Evolutionary conservation across 306 rosid genomes (phyloP).

Genomic region (Ochetophila trinervis): DNA sequence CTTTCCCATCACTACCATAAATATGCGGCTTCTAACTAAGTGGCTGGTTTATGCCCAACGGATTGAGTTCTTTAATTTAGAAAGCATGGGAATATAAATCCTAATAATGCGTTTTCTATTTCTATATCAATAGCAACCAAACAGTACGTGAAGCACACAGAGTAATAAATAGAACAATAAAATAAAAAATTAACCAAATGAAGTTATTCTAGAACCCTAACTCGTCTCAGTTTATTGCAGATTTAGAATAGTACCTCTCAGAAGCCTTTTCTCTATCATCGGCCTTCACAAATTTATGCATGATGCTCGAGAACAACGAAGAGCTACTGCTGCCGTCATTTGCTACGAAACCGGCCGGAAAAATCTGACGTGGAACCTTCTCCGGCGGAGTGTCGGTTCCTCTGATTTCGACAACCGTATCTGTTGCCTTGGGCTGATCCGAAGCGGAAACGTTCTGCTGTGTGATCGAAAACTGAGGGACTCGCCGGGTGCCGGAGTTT

Average conservation of each 20-base stretch:
- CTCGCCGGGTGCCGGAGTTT: constrained; percentile 27
- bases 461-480: constrained; percentile 23
- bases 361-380: constrained; percentile 75
- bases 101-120: no score
- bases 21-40: not conserved
- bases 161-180: not conserved
- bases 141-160: not conserved
- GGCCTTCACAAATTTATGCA: constrained; percentile 70
- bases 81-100: not conserved
- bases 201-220: constrained; percentile 25
- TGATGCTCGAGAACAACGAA: constrained; percentile 66
- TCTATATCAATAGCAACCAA: no score
- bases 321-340: constrained; percentile 35
- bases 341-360: constrained; percentile 31
- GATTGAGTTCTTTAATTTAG: not conserved
- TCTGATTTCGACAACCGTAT: constrained; percentile 42
- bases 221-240: no score
- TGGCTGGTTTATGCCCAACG: not conserved
- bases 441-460: constrained; percentile 17
- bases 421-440: constrained; percentile 21
- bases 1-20: not conserved
- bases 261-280: constrained; percentile 36
- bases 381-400: constrained; percentile 98
- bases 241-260: constrained; percentile 37
- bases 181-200: not conserved